Evolutionary conservation across 805 yeast species (phyloP), one percentile per base, ranked within the genome.

Genomic region (Saccharomyces paradoxus): DNA sequence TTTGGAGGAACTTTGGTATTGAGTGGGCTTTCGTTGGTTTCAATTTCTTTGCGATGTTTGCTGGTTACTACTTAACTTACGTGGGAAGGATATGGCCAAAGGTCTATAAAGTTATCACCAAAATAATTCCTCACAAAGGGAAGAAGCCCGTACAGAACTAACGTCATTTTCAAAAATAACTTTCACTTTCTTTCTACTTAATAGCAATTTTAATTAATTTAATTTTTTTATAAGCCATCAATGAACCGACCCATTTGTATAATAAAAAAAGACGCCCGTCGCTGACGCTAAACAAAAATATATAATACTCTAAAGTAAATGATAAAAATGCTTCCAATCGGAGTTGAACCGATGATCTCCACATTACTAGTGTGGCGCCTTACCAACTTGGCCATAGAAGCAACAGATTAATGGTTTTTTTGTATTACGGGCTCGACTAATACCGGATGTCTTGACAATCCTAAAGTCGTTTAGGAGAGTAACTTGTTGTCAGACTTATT

Each of bases 361-460:
- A 83, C 88, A 84, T 84, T 83, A 84, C 88, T 82, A 83, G 88
- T 83, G 88, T 84, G 83, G 82, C 88, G 88, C 89, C 86, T 84
- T 82, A 83, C 88, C 88, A 81, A 75, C 80, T 78, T 77, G 81
- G 81, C 81, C 81, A 77, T 77, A 77, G 74, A 76, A 78, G 80
- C 79, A 55, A 1, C 10, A 2, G n/a, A n/a, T n/a, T n/a, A 37
- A 14, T 17, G 2, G 37, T 13, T 13, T 14, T 26, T 26, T 26
- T 26, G 27, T n/a, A n/a, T n/a, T n/a, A n/a, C n/a, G n/a, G n/a
- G n/a, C n/a, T n/a, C n/a, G n/a, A n/a, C n/a, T n/a, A n/a, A n/a
- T n/a, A n/a, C n/a, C n/a, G n/a, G n/a, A n/a, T n/a, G n/a, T n/a
- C n/a, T n/a, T n/a, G n/a, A n/a, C n/a, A n/a, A n/a, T n/a, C n/a